These are phyloP conservation scores for Dothistroma pini DNA, from an alignment of 2,329 filamentous ascomycete genomes.

Conservation along the genomic window DNA sequence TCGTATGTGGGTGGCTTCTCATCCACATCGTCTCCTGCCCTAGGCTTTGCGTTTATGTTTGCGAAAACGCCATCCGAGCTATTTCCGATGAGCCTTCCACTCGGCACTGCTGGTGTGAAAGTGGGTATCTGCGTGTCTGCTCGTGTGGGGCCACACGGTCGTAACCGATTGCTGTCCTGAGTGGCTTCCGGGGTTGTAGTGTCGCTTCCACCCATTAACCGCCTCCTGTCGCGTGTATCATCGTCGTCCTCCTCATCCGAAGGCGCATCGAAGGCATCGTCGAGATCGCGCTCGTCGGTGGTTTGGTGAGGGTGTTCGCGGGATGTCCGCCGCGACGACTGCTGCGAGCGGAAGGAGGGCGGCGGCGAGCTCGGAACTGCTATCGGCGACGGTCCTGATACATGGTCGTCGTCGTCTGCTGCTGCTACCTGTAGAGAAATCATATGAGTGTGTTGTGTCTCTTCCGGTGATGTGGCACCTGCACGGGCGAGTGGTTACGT, in stretches of 20 bases:
- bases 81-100: constrained; percentile 61
- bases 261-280: constrained; percentile 76
- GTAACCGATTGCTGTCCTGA: constrained; percentile 16
- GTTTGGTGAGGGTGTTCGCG: constrained; percentile 50
- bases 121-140: constrained; percentile 54
- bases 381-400: constrained; percentile 32
- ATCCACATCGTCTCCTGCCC: constrained; percentile 74
- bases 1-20: constrained; percentile 98
- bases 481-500: constrained; percentile 33
- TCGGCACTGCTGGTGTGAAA: constrained; percentile 41
- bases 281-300: constrained; percentile 73
- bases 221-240: constrained; percentile 75
- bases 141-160: constrained; percentile 42
- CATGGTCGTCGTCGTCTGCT: constrained; percentile 41
- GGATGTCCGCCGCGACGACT: constrained; percentile 63
- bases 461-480: not conserved
- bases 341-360: constrained; percentile 84
- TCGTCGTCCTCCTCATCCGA: constrained; percentile 65
- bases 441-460: not conserved
- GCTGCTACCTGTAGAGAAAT: constrained; percentile 19
- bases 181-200: constrained; percentile 14
- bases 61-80: constrained; percentile 87
- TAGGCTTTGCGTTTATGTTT: constrained; percentile 87
- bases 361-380: constrained; percentile 48
- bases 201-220: constrained; percentile 56